phyloP scores from a whole-genome alignment of 176 grass and related monocot species.

The Hyparrhenia diplandra region DNA sequence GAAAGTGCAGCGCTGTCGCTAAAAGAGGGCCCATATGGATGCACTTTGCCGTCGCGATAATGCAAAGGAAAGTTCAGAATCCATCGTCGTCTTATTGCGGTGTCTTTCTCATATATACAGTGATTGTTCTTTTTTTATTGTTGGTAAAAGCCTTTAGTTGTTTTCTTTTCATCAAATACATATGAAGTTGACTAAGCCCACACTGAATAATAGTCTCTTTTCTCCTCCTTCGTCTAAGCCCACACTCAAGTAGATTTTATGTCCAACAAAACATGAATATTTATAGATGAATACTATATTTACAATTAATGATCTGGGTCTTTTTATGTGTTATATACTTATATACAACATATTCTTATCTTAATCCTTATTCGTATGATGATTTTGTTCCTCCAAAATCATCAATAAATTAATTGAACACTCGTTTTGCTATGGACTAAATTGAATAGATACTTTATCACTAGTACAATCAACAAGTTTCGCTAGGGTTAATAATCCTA shows the following conservation, averaged over 20 bases:
- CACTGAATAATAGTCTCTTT: not conserved
- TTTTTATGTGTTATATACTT: not conserved
- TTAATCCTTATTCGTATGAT: not conserved
- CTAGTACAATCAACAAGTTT: too few relatives aligned
- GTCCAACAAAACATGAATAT: not conserved
- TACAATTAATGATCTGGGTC: not conserved
- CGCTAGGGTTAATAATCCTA: too few relatives aligned
- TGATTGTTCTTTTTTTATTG: not conserved
- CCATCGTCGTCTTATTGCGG: not conserved
- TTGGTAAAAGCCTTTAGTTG: not conserved
- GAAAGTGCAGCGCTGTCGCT: not conserved
- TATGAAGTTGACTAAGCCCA: not conserved
- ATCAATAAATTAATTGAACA: not conserved
- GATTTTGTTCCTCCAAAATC: not conserved
- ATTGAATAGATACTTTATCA: too few relatives aligned
- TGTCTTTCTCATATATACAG: not conserved
- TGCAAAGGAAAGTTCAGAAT: not conserved
- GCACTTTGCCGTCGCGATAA: not conserved
- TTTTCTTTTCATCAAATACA: not conserved
- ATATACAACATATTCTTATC: not conserved
- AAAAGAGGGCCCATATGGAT: not conserved
- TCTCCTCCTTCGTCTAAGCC: not conserved
- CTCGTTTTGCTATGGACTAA: too few relatives aligned
- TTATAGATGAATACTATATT: too few relatives aligned
- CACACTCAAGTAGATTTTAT: not conserved